Evolutionary conservation across 2,329 filamentous ascomycete genomes (phyloP).

Genomic region (Exophiala lecanii-corni): DNA sequence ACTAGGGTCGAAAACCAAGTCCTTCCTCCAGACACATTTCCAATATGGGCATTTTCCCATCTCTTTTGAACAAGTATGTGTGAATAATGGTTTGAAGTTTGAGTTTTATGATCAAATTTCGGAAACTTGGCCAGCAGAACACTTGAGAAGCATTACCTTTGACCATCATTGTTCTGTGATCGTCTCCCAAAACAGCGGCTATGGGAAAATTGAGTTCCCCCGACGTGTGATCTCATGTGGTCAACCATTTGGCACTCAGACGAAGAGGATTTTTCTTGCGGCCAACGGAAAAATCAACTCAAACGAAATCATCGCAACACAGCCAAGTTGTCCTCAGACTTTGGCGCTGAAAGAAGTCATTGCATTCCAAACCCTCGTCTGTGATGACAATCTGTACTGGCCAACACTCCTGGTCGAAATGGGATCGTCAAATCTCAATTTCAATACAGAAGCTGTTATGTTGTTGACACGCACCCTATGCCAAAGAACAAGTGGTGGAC

Average conservation of each 20-base stretch:
- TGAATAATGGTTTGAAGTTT: slow-evolving; percentile 45
- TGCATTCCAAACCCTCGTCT: slow-evolving; percentile 43
- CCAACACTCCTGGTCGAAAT: slow-evolving; percentile 47
- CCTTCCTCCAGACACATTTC: slow-evolving; percentile 48
- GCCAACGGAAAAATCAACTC: slow-evolving; percentile 44
- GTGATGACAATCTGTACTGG: slow-evolving; percentile 45
- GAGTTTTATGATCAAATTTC: slow-evolving; percentile 44
- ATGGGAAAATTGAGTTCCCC: slow-evolving; percentile 31
- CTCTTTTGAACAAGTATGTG: slow-evolving; percentile 39
- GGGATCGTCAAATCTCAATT: slow-evolving; percentile 54
- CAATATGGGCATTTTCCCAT: slow-evolving; percentile 38
- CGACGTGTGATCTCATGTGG: slow-evolving; percentile 21
- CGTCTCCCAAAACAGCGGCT: slow-evolving; percentile 36
- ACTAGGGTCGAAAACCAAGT: slow-evolving; percentile 46
- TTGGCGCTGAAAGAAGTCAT: slow-evolving; percentile 48
- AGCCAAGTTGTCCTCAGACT: slow-evolving; percentile 43
- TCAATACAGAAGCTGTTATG: slow-evolving; percentile 51
- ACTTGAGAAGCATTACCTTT: slow-evolving; percentile 36
- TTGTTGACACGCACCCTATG: slow-evolving; percentile 46
- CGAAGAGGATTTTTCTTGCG: slow-evolving; percentile 28
- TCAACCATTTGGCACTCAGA: background rate
- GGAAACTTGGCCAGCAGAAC: slow-evolving; percentile 36
- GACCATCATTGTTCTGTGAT: slow-evolving; percentile 41
- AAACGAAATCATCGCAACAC: slow-evolving; percentile 43
- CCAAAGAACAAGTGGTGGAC: slow-evolving; percentile 49